Evolutionary conservation across 352 stramenopile species (phyloP), one percentile per base, ranked within the genome.

Genomic region (Globisporangium nodosum): DNA sequence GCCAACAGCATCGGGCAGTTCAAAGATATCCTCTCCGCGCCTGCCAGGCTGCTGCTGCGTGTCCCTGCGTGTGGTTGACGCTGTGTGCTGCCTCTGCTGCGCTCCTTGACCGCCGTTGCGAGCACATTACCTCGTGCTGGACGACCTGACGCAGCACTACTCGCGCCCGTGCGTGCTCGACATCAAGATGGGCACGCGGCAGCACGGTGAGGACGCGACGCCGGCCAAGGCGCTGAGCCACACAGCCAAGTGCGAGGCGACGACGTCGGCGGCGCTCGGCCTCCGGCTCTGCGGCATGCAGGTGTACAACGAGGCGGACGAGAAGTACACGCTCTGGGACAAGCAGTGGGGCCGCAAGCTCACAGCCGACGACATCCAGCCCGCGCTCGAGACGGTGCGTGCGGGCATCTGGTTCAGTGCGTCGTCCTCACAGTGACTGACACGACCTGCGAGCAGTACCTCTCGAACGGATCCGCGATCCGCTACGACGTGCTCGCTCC

Each of bases 201-300:
- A 92, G 56, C 82, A 92, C 50, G 82, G 82, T 50, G 80, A 78
- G 40, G 78, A 92, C 54, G 78, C 82, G 39, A 59, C 78, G 15
- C 76, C 74, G 0, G 80, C 77, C 21, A 92, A 92, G 58, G 78
- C 65, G n/a, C 68, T 66, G 52, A 86, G 78, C 45, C 82, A 92
- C 60, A 85, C 65, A 13, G 74, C 71, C 35, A 92, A 92, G 62
- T 92, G 82, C 53, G 71, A 74, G n/a, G 71, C 73, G 15, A 92
- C 82, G 27, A 92, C 82, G 18, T 92, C 82, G 16, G 68, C 83
- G 15, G 58, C 66, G 24, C 70, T 92, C 3, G 83, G 83, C 13
- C 60, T 92, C 18, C 78, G 83, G 39, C 68, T 92, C 49, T 92
- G 83, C 56, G 83, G 83, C 21, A 92, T 92, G 83, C 83, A 92